Evolutionary conservation across 192 early-diverging fungal species (phyloP).

Genomic region (Gaertneriomyces semiglobifer): DNA sequence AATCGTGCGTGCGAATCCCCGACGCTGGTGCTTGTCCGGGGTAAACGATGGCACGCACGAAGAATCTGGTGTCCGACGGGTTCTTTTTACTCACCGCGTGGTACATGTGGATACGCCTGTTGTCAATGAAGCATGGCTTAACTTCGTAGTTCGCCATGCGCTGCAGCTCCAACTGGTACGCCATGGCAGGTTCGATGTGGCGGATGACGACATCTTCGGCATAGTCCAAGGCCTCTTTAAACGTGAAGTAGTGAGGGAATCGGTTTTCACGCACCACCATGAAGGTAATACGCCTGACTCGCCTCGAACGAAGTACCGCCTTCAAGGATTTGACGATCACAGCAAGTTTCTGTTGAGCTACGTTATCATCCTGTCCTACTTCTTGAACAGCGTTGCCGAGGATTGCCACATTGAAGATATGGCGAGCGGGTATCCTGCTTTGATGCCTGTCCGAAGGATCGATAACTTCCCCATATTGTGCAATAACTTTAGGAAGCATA

Average conservation of each 20-base stretch:
- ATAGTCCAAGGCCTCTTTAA: conserved; percentile 83
- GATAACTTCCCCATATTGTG: conserved; percentile 49
- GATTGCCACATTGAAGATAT: conserved; percentile 84
- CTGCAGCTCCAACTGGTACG: conserved; percentile 93
- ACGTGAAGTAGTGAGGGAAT: conserved; percentile 93
- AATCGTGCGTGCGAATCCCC: conserved; percentile 83
- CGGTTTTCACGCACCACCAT: conserved; percentile 79
- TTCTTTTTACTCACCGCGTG: conserved; percentile 94
- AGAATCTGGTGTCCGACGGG: conserved; percentile 91
- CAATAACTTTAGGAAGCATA: conserved; percentile 56
- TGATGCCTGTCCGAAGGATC: conserved; percentile 2
- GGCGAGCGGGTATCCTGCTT: conserved; percentile 23
- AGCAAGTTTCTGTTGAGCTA: conserved; percentile 54
- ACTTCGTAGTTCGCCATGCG: conserved; percentile 93
- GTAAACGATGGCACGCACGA: conserved; percentile 93
- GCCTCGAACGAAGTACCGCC: conserved; percentile 63
- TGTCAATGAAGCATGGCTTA: conserved; percentile 90
- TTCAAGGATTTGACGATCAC: conserved; percentile 60
- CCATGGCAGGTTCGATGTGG: conserved; percentile 97
- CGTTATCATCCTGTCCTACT: conserved; percentile 67
- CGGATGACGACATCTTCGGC: conserved; percentile 91
- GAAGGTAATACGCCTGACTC: conserved; percentile 86
- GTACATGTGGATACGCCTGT: conserved; percentile 95
- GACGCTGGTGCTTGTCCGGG: conserved; percentile 74
- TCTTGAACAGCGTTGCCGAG: conserved; percentile 56